Conservation (phyloP, 2,329 filamentous ascomycete genomes). For the Daldinia sp. region DNA sequence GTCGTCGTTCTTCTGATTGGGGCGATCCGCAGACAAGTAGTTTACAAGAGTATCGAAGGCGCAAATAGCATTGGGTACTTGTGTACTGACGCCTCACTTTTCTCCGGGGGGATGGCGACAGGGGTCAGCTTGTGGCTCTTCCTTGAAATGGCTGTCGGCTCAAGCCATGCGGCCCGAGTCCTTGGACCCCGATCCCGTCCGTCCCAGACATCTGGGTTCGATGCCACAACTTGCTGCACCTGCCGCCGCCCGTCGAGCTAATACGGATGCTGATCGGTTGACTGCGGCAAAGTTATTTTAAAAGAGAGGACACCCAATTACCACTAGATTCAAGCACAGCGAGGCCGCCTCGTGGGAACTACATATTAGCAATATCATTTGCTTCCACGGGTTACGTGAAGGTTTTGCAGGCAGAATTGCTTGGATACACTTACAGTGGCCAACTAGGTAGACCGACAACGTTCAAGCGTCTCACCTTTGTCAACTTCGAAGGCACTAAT, state of each 20-base stretch:
- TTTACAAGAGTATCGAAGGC: slow-evolving; percentile 27
- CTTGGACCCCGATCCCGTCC: slow-evolving; percentile 29
- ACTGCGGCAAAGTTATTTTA: slow-evolving; percentile 1
- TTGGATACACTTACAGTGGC: background rate
- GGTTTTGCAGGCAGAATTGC: background rate
- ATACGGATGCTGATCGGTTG: slow-evolving; percentile 14
- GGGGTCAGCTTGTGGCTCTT: slow-evolving; percentile 10
- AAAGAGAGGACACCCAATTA: background rate
- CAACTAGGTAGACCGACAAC: background rate
- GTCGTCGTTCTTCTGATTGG: slow-evolving; percentile 26
- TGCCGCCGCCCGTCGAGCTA: slow-evolving; percentile 17
- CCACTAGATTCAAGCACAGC: background rate
- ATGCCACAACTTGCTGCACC: slow-evolving; percentile 24
- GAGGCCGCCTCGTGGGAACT: background rate
- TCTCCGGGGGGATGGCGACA: slow-evolving; percentile 2
- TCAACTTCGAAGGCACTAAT: background rate
- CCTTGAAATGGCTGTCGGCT: slow-evolving; percentile 21
- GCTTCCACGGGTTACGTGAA: background rate
- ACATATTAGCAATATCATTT: background rate
- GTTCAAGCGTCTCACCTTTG: slow-evolving; percentile 1
- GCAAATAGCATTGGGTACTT: slow-evolving; percentile 11
- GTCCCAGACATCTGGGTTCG: slow-evolving; percentile 31
- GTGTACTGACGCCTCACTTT: slow-evolving; percentile 31
- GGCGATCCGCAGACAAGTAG: slow-evolving; percentile 17
- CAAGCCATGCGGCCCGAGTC: slow-evolving; percentile 32